A percentile compares a stretch with the other conserved stretches of the same genome.
These are phyloP conservation scores for Jacaranda copaia DNA, from an alignment of 257 asterid species.

Conservation along the genomic window DNA sequence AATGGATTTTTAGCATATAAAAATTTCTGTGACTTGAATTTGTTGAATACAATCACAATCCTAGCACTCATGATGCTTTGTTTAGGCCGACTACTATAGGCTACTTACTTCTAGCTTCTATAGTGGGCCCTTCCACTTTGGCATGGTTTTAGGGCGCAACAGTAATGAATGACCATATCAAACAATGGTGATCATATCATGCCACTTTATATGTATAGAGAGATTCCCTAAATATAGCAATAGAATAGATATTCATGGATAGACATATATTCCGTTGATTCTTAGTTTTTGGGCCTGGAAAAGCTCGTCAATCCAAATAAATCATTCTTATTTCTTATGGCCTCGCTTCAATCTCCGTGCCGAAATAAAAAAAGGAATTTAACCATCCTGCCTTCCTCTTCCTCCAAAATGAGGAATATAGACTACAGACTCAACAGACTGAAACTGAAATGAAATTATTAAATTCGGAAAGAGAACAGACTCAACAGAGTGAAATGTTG, in stretches of 20 bases:
- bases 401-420: constrained; percentile 1
- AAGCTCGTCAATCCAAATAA: too few species aligned
- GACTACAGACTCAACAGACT: neutral
- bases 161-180: neutral
- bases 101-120: constrained; percentile 5
- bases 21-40: constrained; percentile 1
- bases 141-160: neutral
- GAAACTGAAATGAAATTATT: constrained; percentile 2
- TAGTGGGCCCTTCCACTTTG: neutral
- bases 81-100: neutral
- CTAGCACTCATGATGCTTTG: neutral
- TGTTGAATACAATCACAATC: neutral
- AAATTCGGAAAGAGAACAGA: constrained; percentile 2
- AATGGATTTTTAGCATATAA: neutral
- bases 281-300: too few species aligned
- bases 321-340: too few species aligned
- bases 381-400: constrained; percentile 1
- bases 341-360: too few species aligned
- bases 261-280: too few species aligned
- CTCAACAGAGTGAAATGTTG: neutral
- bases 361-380: neutral
- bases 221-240: too few species aligned
- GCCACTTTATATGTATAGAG: too few species aligned
- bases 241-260: too few species aligned
- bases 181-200: too few species aligned